Base-by-base conservation (phyloP, 495 filamentous ascomycete species). In the Aspergillus asperescens region DNA sequence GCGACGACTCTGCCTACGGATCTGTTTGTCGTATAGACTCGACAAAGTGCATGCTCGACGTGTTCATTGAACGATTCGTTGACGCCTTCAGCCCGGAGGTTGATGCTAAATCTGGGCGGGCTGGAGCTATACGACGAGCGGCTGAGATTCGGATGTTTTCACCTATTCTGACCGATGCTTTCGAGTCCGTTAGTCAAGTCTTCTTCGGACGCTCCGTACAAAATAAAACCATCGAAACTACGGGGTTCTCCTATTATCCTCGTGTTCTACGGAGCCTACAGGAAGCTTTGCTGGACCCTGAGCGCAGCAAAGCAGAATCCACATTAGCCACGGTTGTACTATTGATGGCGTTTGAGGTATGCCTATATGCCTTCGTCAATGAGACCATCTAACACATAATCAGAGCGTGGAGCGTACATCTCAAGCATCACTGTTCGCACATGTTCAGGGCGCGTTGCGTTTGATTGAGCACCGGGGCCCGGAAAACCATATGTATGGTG, bases 51-150 rank as follows among this genome's bases (percentile, higher is more conserved):
- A 61, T 60, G 16, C 52, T 73, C 1, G 72, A 74, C 53, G 58
- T 72, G 5, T 76, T 71, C 38, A 67, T 76, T 9, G 68, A 74
- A 51, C 68, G 72, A 1, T 76, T 76, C 23, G 65, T 76, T 1
- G 72, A 76, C 44, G 72, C 72, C 7, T 76, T 76, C 22, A 72
- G 69, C 44, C 72, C 72, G 0, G 60, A 73, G 32, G 71, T 74
- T 7, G 66, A 73, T 22, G 45, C 56, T 7, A 73, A 71, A 27
- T 62, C 66, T 7, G 72, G 72, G 6, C 64, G 65, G 19, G 71
- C 72, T 7, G 72, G 71, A 25, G 72, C 72, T 6, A 46, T 74
- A 15, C 65, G 72, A 20, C 67, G 68, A 13, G 72, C 71, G 5
- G 72, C 72, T 0, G 62, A 58, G 18, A 73, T 74, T 43, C 69